These are phyloP conservation scores for Calvatia gigantea DNA, from an alignment of 768 basidiomycete species.

Conservation along the genomic window DNA sequence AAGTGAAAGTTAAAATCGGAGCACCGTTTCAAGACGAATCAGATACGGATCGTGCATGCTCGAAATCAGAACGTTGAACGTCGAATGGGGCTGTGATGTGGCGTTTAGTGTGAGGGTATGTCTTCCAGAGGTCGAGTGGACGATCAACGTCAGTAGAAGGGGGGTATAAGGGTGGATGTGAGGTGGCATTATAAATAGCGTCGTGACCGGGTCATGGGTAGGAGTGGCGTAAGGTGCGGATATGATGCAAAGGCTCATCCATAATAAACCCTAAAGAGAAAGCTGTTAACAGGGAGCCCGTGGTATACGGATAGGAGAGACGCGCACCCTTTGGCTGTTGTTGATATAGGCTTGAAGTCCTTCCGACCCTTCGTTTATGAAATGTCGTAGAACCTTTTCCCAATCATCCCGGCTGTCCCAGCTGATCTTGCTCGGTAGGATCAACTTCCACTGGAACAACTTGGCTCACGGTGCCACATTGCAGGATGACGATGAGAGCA, in stretches of 20 bases:
- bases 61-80: neutral
- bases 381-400: slow-evolving; percentile 64
- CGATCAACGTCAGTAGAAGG: slow-evolving; percentile 7
- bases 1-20: neutral
- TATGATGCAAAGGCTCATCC: neutral
- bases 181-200: neutral
- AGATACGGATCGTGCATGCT: slow-evolving; percentile 3
- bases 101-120: neutral
- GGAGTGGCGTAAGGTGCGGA: neutral
- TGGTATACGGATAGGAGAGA: slow-evolving; percentile 10
- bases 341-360: slow-evolving; percentile 83
- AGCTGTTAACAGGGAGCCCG: neutral
- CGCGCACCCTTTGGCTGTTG: slow-evolving; percentile 73
- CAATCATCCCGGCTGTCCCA: slow-evolving; percentile 80
- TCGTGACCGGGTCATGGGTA: neutral
- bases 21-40: neutral
- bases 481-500: slow-evolving; percentile 68
- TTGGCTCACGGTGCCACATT: slow-evolving; percentile 72
- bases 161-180: slow-evolving; percentile 6
- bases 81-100: neutral
- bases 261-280: slow-evolving; percentile 5
- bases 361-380: slow-evolving; percentile 68
- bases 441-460: slow-evolving; percentile 89
- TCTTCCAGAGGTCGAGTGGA: neutral
- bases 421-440: slow-evolving; percentile 66